Evolutionary conservation across 208 protist species (phyloP).

Genomic region (Trypanosoma avium): DNA sequence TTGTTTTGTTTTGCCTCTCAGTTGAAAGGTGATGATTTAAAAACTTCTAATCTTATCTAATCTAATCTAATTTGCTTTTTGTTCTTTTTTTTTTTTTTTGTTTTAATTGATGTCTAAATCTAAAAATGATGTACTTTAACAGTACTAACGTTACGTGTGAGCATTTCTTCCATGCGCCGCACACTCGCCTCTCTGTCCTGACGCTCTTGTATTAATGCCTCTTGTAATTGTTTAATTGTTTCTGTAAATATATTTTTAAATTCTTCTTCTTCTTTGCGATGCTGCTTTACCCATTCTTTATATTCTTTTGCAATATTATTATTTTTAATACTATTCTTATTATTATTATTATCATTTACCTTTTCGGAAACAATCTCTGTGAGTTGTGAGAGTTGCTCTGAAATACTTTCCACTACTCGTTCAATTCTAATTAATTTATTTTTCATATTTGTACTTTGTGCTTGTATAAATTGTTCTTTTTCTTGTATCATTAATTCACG

Average conservation of each 20-base stretch:
- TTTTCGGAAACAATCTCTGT: slow-evolving; percentile 4
- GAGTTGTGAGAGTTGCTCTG: background rate
- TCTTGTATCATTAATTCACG: slow-evolving; percentile 13
- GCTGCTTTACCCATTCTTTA: slow-evolving; percentile 2
- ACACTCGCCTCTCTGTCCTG: slow-evolving; percentile 18
- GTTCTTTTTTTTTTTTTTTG: background rate
- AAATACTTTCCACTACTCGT: background rate
- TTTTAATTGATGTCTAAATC: slow-evolving; percentile 1
- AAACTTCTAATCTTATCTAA: background rate
- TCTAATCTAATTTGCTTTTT: background rate
- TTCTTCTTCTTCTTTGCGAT: background rate
- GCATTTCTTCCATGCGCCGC: slow-evolving; percentile 20
- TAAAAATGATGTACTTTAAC: slow-evolving; percentile 7
- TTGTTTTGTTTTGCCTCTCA: no score
- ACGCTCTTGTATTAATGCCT: slow-evolving; percentile 8
- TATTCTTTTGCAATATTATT: slow-evolving; percentile 2
- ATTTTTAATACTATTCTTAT: background rate
- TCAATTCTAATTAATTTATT: background rate
- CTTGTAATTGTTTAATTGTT: slow-evolving; percentile 16
- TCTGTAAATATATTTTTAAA: slow-evolving; percentile 19
- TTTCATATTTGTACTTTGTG: background rate
- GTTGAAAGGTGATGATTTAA: no score
- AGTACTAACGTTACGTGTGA: background rate
- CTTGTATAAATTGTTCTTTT: background rate
- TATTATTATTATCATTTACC: background rate